These are phyloP conservation scores for Lipomyces orientalis DNA, from an alignment of 805 yeast species.

Conservation along the genomic window DNA sequence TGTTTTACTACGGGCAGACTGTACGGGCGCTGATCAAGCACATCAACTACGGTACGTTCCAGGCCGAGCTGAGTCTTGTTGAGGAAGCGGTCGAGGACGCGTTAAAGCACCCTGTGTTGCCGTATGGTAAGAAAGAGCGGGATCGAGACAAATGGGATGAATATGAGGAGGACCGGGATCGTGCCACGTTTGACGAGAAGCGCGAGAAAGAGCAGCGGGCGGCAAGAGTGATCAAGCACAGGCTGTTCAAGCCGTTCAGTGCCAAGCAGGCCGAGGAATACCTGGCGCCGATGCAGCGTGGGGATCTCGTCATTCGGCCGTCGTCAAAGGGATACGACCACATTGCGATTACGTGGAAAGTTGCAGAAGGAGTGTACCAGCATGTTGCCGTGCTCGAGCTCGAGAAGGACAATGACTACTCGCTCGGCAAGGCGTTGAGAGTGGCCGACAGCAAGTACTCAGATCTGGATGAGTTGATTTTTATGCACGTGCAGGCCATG, in stretches of 20 bases:
- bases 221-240: conserved; percentile 85
- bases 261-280: conserved; percentile 90
- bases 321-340: conserved; percentile 88
- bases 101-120: conserved; percentile 43
- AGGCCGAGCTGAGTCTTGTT: conserved; percentile 73
- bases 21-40: conserved; percentile 78
- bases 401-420: conserved; percentile 65
- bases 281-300: conserved; percentile 85
- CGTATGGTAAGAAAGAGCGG: conserved; percentile 40
- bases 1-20: conserved; percentile 72
- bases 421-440: conserved; percentile 61
- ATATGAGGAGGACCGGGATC: conserved; percentile 72
- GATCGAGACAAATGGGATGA: conserved; percentile 76
- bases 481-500: conserved; percentile 82
- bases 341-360: conserved; percentile 95
- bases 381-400: conserved; percentile 86
- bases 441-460: conserved; percentile 75
- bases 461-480: conserved; percentile 92
- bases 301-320: conserved; percentile 93
- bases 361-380: conserved; percentile 87
- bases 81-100: conserved; percentile 68
- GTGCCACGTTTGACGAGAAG: conserved; percentile 57
- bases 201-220: conserved; percentile 70
- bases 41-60: conserved; percentile 75
- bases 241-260: conserved; percentile 82